Conservation (phyloP, 257 asterid genomes). For the Linaria vulgaris region DNA sequence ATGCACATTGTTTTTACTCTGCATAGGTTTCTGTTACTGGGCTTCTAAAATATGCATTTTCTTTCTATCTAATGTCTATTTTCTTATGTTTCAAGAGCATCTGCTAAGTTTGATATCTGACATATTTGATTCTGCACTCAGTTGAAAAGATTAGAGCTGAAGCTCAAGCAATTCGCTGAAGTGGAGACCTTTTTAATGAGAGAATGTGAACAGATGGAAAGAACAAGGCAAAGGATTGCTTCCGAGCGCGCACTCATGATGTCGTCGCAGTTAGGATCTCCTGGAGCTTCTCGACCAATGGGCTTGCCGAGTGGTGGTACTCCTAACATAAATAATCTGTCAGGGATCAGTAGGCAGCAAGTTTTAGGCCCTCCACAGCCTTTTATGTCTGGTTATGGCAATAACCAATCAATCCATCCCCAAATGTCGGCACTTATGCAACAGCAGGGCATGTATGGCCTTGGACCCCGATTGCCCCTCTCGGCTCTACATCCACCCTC, state of each 20-base stretch:
- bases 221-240: constrained; percentile 51
- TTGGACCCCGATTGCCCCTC: constrained; percentile 49
- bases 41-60: background rate
- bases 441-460: constrained; percentile 51
- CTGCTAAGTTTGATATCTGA: background rate
- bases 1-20: too few relatives aligned
- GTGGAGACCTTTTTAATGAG: constrained; percentile 62
- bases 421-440: constrained; percentile 40
- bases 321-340: constrained; percentile 29
- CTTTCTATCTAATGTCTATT: background rate
- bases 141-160: constrained; percentile 68
- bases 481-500: constrained; percentile 53
- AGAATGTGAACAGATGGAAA: constrained; percentile 66
- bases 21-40: background rate
- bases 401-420: constrained; percentile 47
- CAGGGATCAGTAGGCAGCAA: constrained; percentile 46
- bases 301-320: constrained; percentile 44
- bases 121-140: constrained; percentile 20
- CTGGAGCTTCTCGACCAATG: constrained; percentile 42
- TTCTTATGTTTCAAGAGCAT: background rate
- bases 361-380: constrained; percentile 43
- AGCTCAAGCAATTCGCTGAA: constrained; percentile 70
- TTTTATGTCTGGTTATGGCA: constrained; percentile 41
- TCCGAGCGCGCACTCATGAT: constrained; percentile 40
- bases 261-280: constrained; percentile 44